Evolutionary conservation across 2,329 filamentous ascomycete genomes (phyloP), one percentile per base, ranked within the genome.

Genomic region (Pyricularia grisea): DNA sequence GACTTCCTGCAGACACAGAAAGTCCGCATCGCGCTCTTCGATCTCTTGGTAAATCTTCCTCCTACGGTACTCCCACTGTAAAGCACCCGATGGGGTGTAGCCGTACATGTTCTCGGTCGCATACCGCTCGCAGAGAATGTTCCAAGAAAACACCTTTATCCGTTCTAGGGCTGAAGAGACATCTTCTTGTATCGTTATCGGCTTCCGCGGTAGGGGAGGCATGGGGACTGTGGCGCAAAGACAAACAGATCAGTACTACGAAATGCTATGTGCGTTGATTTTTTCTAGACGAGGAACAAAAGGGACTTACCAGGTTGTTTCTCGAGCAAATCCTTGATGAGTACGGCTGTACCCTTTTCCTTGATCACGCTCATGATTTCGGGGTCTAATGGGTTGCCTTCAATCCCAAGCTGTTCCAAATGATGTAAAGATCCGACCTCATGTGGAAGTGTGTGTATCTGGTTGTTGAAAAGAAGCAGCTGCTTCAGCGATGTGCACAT

Each of bases 401-500:
- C 93, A 68, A 98, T 91, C 28, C 94, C 95, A 14, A 99, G 85
- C 77, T 94, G 88, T 72, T 98, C 93, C 73, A 99, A 80, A 71
- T 93, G 88, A 79, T 94, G 94, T 23, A 99, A 83, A 33, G 93
- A 95, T 9, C 95, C 95, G 70, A 99, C 82, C 78, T 98, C 94
- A 74, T 85, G 90, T 0, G 95, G 95, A 30, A 99, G 83, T 27
- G 88, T 89, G 71, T 88, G 87, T 68, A 99, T 90, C 71, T 92
- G 86, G 78, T 99, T 99, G 81, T 97, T 93, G 78, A 97, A 97
- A 2, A 97, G 83, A 31, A 94, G 83, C 5, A 99, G 84, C 73
- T 92, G 89, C 79, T 92, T 93, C 69, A 99, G 83, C 73, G 94
- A 95, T 31, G 94, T 95, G 74, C 97, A 92, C 94, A 98, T 99